phyloP scores from a whole-genome alignment of 1,139 yeast species.

The Kurtzmaniella quercitrusa region DNA sequence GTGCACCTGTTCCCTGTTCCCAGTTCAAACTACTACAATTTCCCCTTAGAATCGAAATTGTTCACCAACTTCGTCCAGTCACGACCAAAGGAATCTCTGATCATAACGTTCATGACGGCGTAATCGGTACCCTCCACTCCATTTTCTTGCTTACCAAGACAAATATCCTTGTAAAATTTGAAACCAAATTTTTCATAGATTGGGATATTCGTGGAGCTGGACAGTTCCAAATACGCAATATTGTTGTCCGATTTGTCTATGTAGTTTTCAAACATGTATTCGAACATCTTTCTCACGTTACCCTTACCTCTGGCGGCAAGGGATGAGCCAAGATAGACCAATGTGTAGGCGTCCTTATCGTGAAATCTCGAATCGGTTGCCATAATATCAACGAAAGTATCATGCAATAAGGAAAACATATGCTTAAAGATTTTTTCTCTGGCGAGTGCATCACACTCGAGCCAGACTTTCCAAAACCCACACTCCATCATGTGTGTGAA shows the following conservation, averaged over 20 bases:
- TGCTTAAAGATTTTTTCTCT: conserved; percentile 52
- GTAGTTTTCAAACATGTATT: conserved; percentile 49
- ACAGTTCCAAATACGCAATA: conserved; percentile 56
- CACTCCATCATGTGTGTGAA: conserved; percentile 50
- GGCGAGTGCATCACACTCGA: conserved; percentile 49
- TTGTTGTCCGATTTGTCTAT: conserved; percentile 43
- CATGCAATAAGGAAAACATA: conserved; percentile 55
- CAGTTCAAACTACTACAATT: conserved; percentile 10
- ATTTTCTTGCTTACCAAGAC: conserved; percentile 39
- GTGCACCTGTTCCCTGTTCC: conserved; percentile 11
- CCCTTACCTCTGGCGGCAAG: conserved; percentile 65
- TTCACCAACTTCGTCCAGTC: conserved; percentile 30
- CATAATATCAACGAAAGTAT: conserved; percentile 39
- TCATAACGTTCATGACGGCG: conserved; percentile 58
- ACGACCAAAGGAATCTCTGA: conserved; percentile 43
- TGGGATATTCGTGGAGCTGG: conserved; percentile 46
- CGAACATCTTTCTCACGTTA: conserved; percentile 54
- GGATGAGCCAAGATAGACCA: conserved; percentile 60
- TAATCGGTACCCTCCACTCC: conserved; percentile 42
- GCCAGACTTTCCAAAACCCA: conserved; percentile 54
- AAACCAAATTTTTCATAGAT: conserved; percentile 59
- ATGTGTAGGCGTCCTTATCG: conserved; percentile 46
- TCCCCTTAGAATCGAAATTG: conserved; percentile 8
- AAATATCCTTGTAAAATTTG: conserved; percentile 44
- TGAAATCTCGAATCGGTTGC: conserved; percentile 30